Evolutionary conservation across 352 stramenopile genomes (phyloP).

Genomic region (Pythium grandisporangium): DNA sequence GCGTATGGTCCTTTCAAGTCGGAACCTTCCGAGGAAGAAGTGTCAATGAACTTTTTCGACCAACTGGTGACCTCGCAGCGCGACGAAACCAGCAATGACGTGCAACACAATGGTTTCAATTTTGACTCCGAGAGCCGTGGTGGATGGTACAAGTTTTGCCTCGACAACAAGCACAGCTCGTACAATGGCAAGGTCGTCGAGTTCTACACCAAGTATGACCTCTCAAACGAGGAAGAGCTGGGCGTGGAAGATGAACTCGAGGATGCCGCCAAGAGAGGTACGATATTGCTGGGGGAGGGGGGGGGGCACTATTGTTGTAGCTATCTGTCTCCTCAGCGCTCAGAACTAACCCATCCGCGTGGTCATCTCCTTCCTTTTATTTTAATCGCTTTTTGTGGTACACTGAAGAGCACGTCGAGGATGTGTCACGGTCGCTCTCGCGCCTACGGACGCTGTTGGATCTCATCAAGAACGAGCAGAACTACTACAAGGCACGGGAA

Average conservation of each 20-base stretch:
- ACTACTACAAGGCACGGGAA: slow-evolving; percentile 64
- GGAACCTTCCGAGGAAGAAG: slow-evolving; percentile 33
- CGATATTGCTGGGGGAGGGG: no score
- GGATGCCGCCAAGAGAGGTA: slow-evolving; percentile 49
- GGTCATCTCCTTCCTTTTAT: no score
- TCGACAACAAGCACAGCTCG: slow-evolving; percentile 67
- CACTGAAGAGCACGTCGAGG: slow-evolving; percentile 57
- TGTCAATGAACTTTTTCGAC: slow-evolving; percentile 70
- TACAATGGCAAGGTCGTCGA: slow-evolving; percentile 60
- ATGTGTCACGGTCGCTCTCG: slow-evolving; percentile 48
- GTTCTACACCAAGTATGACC: slow-evolving; percentile 75
- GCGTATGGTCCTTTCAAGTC: slow-evolving; percentile 56
- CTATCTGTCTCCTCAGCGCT: no score
- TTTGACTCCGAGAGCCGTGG: slow-evolving; percentile 79
- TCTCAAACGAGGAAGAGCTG: slow-evolving; percentile 67
- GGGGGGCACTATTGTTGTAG: neutral
- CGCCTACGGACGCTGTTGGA: slow-evolving; percentile 52
- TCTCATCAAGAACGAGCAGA: slow-evolving; percentile 70
- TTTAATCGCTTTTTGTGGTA: neutral
- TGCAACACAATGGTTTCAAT: slow-evolving; percentile 83
- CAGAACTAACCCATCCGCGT: no score
- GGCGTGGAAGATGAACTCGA: slow-evolving; percentile 73
- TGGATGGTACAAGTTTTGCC: slow-evolving; percentile 82
- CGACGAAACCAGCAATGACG: slow-evolving; percentile 59
- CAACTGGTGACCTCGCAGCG: slow-evolving; percentile 52